phyloP scores from a whole-genome alignment of 2,329 filamentous ascomycete species.

The Orbilia oligospora region DNA sequence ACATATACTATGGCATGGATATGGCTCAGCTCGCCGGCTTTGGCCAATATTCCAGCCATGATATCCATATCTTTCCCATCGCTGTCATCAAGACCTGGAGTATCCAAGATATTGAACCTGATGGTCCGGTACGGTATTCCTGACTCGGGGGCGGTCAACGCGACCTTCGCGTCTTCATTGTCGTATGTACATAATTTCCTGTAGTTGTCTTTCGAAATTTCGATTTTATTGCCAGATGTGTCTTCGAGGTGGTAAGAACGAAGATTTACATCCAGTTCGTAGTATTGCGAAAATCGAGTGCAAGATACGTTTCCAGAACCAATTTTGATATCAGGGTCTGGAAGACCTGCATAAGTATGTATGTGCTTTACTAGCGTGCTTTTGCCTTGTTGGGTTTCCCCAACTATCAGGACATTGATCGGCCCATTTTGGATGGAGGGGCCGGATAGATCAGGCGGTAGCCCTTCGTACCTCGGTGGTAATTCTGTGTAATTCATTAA shows the following conservation, averaged over 20 bases:
- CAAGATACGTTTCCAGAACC: slow-evolving; percentile 39
- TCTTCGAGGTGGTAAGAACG: slow-evolving; percentile 42
- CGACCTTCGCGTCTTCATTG: slow-evolving; percentile 34
- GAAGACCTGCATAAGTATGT: slow-evolving; percentile 11
- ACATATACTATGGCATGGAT: slow-evolving; percentile 40
- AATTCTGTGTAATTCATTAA: not conserved
- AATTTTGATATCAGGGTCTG: slow-evolving; percentile 33
- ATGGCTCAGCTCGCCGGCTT: slow-evolving; percentile 28
- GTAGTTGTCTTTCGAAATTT: slow-evolving; percentile 28
- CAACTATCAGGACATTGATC: slow-evolving; percentile 42
- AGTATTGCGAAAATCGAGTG: slow-evolving; percentile 11
- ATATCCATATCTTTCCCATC: slow-evolving; percentile 44
- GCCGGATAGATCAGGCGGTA: not conserved
- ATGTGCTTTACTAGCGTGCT: slow-evolving; percentile 35
- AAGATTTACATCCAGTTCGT: slow-evolving; percentile 29
- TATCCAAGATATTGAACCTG: slow-evolving; percentile 34
- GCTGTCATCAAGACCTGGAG: slow-evolving; percentile 38
- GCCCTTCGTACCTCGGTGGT: not conserved
- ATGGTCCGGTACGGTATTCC: not conserved
- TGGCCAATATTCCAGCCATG: slow-evolving; percentile 44
- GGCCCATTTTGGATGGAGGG: not conserved
- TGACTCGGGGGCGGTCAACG: slow-evolving; percentile 1
- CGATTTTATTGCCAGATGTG: slow-evolving; percentile 28
- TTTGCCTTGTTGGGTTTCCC: slow-evolving; percentile 50
- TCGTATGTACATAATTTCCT: slow-evolving; percentile 10